These are phyloP conservation scores for Schizochytrium sp. DNA, from an alignment of 108 stramenopile genomes.

Conservation along the genomic window DNA sequence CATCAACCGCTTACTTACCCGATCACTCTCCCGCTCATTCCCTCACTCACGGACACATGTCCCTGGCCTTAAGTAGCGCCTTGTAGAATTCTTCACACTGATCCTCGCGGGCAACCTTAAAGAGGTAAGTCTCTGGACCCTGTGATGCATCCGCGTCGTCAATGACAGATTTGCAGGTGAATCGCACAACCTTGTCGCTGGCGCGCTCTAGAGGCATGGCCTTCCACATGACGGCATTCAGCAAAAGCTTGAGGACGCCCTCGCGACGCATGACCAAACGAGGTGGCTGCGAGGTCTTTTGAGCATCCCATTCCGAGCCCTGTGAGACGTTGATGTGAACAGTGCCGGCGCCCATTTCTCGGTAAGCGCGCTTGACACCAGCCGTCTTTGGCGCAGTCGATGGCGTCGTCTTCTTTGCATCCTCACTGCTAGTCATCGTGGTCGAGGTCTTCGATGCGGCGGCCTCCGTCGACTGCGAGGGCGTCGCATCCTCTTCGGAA, in stretches of 20 bases:
- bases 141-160: neutral
- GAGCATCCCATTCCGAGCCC: neutral
- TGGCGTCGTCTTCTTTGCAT: too few relatives aligned
- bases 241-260: neutral
- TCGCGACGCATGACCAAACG: constrained; percentile 6
- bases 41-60: neutral
- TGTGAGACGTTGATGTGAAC: neutral
- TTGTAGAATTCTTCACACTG: neutral
- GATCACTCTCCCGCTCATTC: too few relatives aligned
- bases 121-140: neutral
- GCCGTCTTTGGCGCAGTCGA: neutral
- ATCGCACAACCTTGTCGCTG: neutral
- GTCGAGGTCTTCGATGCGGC: too few relatives aligned
- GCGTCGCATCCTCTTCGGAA: neutral
- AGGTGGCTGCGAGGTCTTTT: neutral
- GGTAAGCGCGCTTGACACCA: neutral
- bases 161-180: neutral
- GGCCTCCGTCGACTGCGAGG: neutral
- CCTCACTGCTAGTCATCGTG: too few relatives aligned
- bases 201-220: neutral
- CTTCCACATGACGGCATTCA: constrained; percentile 12
- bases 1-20: too few relatives aligned
- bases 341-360: neutral
- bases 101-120: neutral
- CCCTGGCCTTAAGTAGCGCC: neutral